phyloP scores from a whole-genome alignment of 441 rosid genomes.

The Populus hybrid region DNA sequence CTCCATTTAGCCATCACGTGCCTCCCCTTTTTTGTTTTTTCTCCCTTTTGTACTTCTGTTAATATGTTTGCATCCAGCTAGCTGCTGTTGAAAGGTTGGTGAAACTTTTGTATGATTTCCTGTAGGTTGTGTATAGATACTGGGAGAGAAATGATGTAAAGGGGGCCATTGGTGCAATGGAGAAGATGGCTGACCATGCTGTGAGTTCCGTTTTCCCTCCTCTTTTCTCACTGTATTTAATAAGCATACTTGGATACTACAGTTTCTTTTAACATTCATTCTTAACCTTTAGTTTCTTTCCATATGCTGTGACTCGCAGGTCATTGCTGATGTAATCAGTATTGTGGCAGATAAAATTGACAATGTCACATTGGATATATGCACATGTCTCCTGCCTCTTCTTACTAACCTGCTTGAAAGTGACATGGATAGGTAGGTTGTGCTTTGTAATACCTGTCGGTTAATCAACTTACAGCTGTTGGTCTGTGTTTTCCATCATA shows the following conservation, averaged over 20 bases:
- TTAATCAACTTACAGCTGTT: too few species aligned
- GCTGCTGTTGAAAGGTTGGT: conserved; percentile 18
- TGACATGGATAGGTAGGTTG: conserved; percentile 68
- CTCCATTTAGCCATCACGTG: not conserved
- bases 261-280: not conserved
- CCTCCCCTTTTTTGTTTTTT: not conserved
- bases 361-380: conserved; percentile 70
- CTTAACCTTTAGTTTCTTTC: not conserved
- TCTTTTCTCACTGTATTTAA: not conserved
- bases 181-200: conserved; percentile 92
- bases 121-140: conserved; percentile 75
- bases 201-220: conserved; percentile 39
- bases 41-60: not conserved
- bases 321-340: conserved; percentile 74
- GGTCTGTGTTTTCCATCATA: not conserved
- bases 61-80: not conserved
- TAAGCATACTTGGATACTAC: not conserved
- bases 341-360: conserved; percentile 63
- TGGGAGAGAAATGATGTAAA: conserved; percentile 88
- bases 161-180: conserved; percentile 71
- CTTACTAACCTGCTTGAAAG: conserved; percentile 71
- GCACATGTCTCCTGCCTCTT: conserved; percentile 83
- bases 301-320: conserved; percentile 48
- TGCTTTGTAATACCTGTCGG: not conserved
- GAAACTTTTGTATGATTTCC: conserved; percentile 20